These are phyloP conservation scores for Tricharina praecox DNA, from an alignment of 495 filamentous ascomycete genomes.

Conservation along the genomic window DNA sequence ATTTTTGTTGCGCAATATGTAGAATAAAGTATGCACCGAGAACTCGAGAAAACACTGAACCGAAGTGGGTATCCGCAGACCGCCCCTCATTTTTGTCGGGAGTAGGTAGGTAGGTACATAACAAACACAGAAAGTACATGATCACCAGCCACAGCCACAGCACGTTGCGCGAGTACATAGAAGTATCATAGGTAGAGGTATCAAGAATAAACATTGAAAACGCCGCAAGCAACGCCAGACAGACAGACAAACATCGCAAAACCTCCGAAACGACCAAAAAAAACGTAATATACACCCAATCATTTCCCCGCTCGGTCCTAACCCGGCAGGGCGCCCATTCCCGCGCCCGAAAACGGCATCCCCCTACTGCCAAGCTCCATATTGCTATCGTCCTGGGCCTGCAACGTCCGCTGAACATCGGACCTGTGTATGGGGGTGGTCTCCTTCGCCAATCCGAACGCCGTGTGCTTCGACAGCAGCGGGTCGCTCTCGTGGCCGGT, in stretches of 20 bases:
- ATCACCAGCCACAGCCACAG: too few species aligned
- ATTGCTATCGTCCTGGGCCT: neutral
- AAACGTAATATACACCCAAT: neutral
- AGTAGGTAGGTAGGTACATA: too few species aligned
- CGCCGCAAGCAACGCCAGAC: too few species aligned
- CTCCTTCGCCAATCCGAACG: conserved; percentile 14
- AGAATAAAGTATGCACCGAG: too few species aligned
- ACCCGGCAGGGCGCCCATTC: conserved; percentile 1
- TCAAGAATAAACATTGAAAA: too few species aligned
- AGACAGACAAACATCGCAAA: neutral
- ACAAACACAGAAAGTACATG: too few species aligned
- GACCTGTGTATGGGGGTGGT: conserved; percentile 12
- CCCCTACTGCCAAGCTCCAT: neutral
- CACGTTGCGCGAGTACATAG: too few species aligned
- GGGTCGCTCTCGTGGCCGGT: neutral
- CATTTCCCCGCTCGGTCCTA: neutral
- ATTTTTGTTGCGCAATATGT: too few species aligned
- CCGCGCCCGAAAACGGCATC: neutral
- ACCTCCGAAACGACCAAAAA: neutral
- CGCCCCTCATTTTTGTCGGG: too few species aligned
- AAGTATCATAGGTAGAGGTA: too few species aligned
- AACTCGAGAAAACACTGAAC: too few species aligned
- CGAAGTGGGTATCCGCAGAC: too few species aligned
- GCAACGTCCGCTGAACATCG: neutral
- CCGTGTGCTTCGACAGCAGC: conserved; percentile 11